Conservation (phyloP, 345 rosid species). For the Reutealis trisperma region DNA sequence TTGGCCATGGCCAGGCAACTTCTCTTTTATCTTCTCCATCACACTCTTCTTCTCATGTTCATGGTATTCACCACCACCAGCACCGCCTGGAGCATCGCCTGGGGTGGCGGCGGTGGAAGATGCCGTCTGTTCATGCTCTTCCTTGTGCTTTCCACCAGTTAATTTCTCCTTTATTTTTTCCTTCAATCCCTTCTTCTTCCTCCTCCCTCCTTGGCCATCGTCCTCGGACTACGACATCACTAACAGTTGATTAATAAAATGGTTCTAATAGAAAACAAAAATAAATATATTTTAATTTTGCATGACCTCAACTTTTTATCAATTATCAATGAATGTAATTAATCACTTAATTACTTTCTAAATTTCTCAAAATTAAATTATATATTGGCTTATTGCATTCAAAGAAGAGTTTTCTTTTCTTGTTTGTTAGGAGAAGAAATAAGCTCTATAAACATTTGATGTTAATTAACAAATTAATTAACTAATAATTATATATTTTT, state of each 20-base stretch:
- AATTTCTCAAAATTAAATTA: background rate
- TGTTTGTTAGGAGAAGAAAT: no score
- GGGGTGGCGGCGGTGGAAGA: conserved; percentile 20
- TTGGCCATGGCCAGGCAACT: conserved; percentile 65
- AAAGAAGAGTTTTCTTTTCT: no score
- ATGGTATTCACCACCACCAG: conserved; percentile 9
- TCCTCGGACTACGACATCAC: conserved; percentile 49
- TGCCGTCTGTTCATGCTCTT: conserved; percentile 33
- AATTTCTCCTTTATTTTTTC: conserved; percentile 76
- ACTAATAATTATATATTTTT: no score
- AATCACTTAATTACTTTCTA: no score
- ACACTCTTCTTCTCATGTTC: conserved; percentile 66
- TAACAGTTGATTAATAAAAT: background rate
- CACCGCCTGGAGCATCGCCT: conserved; percentile 37
- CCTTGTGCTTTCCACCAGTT: conserved; percentile 42
- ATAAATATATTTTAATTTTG: no score
- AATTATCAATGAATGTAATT: no score
- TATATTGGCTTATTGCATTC: no score
- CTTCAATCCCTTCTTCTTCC: conserved; percentile 75
- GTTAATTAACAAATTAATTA: no score
- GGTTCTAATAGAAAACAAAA: no score
- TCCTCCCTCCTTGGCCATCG: conserved; percentile 76
- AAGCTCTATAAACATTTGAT: no score
- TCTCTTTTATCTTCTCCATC: conserved; percentile 79
- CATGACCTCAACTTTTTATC: no score